phyloP scores from a whole-genome alignment of 495 filamentous ascomycete species.

The Tuber borchii region DNA sequence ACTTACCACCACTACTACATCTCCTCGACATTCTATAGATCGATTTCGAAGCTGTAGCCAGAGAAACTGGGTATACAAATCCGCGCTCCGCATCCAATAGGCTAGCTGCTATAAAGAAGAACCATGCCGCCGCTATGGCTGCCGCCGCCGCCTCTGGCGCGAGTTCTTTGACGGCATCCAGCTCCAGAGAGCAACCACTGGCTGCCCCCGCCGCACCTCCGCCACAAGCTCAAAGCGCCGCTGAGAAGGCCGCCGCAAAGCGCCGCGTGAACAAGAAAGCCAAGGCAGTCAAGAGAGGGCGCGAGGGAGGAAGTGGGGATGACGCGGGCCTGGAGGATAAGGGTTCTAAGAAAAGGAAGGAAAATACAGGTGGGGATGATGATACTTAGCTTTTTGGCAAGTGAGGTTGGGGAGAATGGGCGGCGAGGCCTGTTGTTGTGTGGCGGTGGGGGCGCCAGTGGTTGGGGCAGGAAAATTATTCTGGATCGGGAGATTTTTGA shows the following conservation, averaged over 20 bases:
- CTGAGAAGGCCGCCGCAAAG: neutral
- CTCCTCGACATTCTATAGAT: conserved; percentile 8
- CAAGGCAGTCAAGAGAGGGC: neutral
- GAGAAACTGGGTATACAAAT: conserved; percentile 21
- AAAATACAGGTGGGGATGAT: neutral
- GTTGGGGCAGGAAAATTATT: neutral
- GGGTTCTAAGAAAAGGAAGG: conserved; percentile 1
- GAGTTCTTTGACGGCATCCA: neutral
- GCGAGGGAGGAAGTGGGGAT: neutral
- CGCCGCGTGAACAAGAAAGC: neutral
- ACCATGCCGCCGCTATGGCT: neutral
- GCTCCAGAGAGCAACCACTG: neutral
- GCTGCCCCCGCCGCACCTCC: neutral
- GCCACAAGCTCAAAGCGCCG: neutral
- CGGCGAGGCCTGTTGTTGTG: neutral
- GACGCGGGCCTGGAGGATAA: neutral
- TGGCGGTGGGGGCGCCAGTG: neutral
- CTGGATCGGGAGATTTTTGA: neutral
- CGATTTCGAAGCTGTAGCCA: conserved; percentile 27
- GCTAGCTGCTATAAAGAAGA: conserved; percentile 20
- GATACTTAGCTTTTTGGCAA: neutral
- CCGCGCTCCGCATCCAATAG: conserved; percentile 24
- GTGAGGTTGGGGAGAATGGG: neutral
- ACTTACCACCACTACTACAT: conserved; percentile 2
- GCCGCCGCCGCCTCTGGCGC: neutral